These are phyloP conservation scores for Phaffomyces opuntiae DNA, from an alignment of 805 yeast genomes.

Conservation along the genomic window DNA sequence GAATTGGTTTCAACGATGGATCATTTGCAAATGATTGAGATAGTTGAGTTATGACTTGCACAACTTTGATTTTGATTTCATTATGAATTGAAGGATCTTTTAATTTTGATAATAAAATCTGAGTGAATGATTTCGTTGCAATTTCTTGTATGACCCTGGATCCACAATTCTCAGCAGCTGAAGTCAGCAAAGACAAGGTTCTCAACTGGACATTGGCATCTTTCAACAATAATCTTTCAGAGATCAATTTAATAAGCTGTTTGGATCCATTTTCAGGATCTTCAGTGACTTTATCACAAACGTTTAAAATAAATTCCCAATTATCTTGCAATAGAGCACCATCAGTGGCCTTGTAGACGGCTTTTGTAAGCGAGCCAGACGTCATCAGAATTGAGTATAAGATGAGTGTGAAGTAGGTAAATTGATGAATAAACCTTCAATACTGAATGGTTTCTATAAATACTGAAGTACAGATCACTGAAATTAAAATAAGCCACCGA, in stretches of 20 bases:
- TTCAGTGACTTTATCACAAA: conserved; percentile 56
- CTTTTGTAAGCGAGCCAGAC: background rate
- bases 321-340: conserved; percentile 57
- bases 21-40: conserved; percentile 59
- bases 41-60: conserved; percentile 64
- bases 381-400: too few relatives aligned
- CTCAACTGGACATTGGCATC: conserved; percentile 65
- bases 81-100: conserved; percentile 51
- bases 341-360: conserved; percentile 48
- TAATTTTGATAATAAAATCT: conserved; percentile 40
- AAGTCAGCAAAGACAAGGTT: conserved; percentile 45
- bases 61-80: conserved; percentile 57
- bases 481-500: too few relatives aligned
- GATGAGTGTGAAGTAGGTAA: too few relatives aligned
- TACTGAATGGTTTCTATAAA: too few relatives aligned
- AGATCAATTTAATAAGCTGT: conserved; percentile 39
- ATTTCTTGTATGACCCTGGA: conserved; percentile 58
- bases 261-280: conserved; percentile 51
- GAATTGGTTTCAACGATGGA: conserved; percentile 68
- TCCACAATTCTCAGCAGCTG: conserved; percentile 74
- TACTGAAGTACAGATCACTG: too few relatives aligned
- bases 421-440: too few relatives aligned
- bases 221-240: conserved; percentile 38
- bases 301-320: conserved; percentile 58
- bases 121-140: conserved; percentile 49